These are phyloP conservation scores for Pseudoturritis turrita DNA, from an alignment of 345 rosid genomes.

Conservation along the genomic window DNA sequence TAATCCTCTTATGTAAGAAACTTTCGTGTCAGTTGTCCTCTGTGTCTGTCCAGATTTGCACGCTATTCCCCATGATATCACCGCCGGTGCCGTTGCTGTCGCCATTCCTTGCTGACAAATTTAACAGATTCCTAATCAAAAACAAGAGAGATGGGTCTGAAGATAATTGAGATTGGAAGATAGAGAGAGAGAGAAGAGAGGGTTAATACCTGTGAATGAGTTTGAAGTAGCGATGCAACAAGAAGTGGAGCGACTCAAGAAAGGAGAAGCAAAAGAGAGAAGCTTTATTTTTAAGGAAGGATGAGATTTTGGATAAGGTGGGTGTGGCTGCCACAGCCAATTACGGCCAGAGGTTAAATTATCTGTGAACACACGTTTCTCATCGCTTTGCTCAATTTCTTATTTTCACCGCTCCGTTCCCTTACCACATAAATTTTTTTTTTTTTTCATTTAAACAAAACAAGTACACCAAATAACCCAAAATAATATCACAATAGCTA, in stretches of 20 bases:
- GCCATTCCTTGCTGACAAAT: constrained; percentile 29
- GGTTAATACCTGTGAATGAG: constrained; percentile 19
- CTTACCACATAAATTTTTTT: too few relatives aligned
- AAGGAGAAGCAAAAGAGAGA: background rate
- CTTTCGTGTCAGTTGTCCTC: constrained; percentile 26
- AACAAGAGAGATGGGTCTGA: background rate
- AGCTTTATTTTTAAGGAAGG: constrained; percentile 8
- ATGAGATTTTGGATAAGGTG: constrained; percentile 35
- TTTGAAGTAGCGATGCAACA: constrained; percentile 5
- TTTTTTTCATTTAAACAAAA: too few relatives aligned
- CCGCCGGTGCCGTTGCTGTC: constrained; percentile 37
- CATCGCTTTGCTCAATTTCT: background rate
- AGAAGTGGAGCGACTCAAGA: constrained; percentile 13
- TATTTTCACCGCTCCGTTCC: background rate
- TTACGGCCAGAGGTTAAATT: constrained; percentile 10
- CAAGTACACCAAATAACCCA: too few relatives aligned
- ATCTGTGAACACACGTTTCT: constrained; percentile 28
- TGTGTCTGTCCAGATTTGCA: constrained; percentile 18
- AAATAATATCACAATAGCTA: too few relatives aligned
- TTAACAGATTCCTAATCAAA: background rate
- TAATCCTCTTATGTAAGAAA: constrained; percentile 35
- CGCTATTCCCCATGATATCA: constrained; percentile 20
- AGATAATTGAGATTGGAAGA: too few relatives aligned
- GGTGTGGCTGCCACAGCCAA: constrained; percentile 32
- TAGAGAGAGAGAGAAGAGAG: background rate